phyloP scores from a whole-genome alignment of 768 basidiomycete genomes.

The Myochromella boudieri region DNA sequence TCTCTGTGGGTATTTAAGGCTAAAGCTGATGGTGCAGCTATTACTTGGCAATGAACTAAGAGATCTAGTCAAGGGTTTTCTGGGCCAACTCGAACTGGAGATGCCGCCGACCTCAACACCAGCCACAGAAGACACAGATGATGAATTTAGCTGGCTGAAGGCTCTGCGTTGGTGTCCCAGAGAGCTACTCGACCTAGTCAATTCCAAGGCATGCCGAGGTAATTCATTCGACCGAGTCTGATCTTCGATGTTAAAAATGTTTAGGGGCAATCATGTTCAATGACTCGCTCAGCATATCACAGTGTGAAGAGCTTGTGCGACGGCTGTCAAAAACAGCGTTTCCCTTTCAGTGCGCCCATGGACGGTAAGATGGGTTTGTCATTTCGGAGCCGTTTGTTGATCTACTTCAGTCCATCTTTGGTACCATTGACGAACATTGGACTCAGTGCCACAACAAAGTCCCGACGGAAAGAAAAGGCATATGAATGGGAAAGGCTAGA shows the following conservation, averaged over 20 bases:
- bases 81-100: conserved; percentile 59
- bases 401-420: conserved; percentile 44
- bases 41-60: conserved; percentile 70
- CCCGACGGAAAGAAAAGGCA: no score
- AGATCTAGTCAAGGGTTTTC: conserved; percentile 71
- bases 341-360: conserved; percentile 97
- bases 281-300: conserved; percentile 64
- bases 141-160: conserved; percentile 58
- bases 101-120: conserved; percentile 18
- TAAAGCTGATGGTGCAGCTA: conserved; percentile 39
- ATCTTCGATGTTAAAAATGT: conserved; percentile 4
- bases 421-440: conserved; percentile 35
- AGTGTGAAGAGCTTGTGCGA: conserved; percentile 68
- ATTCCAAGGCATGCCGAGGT: conserved; percentile 97
- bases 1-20: neutral
- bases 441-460: no score
- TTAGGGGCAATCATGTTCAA: conserved; percentile 98
- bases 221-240: conserved; percentile 20
- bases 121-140: conserved; percentile 10
- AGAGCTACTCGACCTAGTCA: conserved; percentile 78
- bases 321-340: conserved; percentile 72
- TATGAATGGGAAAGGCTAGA: conserved; percentile 17
- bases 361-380: no score
- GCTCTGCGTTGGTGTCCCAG: conserved; percentile 82
- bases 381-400: no score